phyloP scores from a whole-genome alignment of 148 eudicot genomes.

The Chenopodium album region DNA sequence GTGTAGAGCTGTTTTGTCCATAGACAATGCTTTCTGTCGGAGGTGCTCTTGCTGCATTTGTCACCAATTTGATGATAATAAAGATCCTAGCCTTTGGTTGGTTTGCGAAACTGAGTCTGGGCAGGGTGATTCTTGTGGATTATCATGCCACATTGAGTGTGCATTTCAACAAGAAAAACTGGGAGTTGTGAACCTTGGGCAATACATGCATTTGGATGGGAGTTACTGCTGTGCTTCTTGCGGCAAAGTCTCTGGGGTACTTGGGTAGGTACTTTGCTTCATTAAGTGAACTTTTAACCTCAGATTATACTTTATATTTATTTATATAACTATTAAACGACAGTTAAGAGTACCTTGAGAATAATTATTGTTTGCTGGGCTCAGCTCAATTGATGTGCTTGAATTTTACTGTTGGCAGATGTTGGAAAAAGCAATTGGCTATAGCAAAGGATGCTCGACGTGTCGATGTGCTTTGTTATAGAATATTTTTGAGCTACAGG shows the following conservation, averaged over 20 bases:
- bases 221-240: constrained; percentile 93
- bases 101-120: constrained; percentile 69
- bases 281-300: background rate
- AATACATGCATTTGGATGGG: constrained; percentile 77
- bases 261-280: constrained; percentile 57
- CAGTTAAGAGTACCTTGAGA: background rate
- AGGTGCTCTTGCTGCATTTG: constrained; percentile 97
- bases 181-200: constrained; percentile 81
- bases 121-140: constrained; percentile 60
- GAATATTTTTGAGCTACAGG: constrained; percentile 76
- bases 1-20: constrained; percentile 63
- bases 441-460: constrained; percentile 85
- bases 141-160: constrained; percentile 91
- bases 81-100: constrained; percentile 95
- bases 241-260: constrained; percentile 84
- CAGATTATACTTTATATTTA: background rate
- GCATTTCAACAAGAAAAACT: constrained; percentile 58
- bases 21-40: constrained; percentile 66
- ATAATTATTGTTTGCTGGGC: background rate
- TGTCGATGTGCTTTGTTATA: constrained; percentile 71
- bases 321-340: background rate
- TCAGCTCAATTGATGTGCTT: constrained; percentile 11
- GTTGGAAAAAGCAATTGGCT: constrained; percentile 85
- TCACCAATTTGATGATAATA: constrained; percentile 80
- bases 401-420: constrained; percentile 39